Base-by-base conservation (phyloP, 768 basidiomycete genomes). In the Neoboletus subvelutipes region DNA sequence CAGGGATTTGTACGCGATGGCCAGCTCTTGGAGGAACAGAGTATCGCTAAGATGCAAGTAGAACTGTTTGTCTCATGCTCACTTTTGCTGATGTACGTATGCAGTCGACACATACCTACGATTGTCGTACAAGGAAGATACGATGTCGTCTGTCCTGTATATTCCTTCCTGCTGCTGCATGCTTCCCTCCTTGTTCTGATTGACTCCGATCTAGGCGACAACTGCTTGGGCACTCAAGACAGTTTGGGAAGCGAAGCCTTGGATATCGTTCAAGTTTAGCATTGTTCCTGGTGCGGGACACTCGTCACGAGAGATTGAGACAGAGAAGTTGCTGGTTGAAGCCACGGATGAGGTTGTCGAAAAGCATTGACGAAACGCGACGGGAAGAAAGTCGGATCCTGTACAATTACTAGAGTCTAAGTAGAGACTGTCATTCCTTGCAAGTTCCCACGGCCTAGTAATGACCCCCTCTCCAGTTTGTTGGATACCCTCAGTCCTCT, bases 251-350 rank as follows among this genome's bases (percentile, higher is more conserved):
- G 89, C 93, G 66, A 73, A 84, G n/a, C 82, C 84, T 11, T 57
- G 22, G 36, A 46, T 4, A 20, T 61, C 55, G 3, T 64, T 71
- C 59, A 62, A 46, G 47, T 71, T 95, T 6, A 77, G 84, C 57
- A 81, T 94, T 49, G 87, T 94, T 13, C 85, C 89, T 17, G 89
- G 92, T 70, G 93, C 94, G 4, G 94, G 94, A 0, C 94, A 97
- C 70, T 92, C 89, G 31, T 80, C 90, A 13, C 82, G 86, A 43
- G 94, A 96, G 73, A 66, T 75, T 1, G 87, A 86, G 4, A 95
- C 76, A 11, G 75, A 83, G 28, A 84, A 84, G 69, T 71, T 87
- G 52, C 77, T 96, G 40, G 81, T 91, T 17, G 81, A 92, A 78
- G 92, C 71, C 8, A 41, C 71, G 10, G 66, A 72, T 31, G 65